phyloP scores from a whole-genome alignment of 164 flowering plant genomes.

The Pachysandra terminalis region DNA sequence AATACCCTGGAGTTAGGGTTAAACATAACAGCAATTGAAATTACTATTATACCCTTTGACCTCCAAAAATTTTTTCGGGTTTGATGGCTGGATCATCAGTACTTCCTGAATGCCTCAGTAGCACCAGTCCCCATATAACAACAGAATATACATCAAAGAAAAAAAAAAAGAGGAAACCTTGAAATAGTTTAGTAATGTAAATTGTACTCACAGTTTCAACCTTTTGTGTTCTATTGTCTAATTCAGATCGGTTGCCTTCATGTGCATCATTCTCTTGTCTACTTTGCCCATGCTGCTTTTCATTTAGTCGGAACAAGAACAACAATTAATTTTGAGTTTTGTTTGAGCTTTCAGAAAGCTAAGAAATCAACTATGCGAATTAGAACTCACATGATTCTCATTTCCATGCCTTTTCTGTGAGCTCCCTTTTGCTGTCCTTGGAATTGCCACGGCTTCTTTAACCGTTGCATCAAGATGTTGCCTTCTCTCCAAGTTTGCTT shows the following conservation, averaged over 20 bases:
- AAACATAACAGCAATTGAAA: no score
- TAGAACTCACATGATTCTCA: constrained; percentile 28
- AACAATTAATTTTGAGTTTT: neutral
- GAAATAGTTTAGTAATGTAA: no score
- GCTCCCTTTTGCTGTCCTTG: constrained; percentile 15
- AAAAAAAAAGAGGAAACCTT: no score
- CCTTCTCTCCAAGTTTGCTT: constrained; percentile 69
- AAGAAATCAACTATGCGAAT: no score
- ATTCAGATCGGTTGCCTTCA: constrained; percentile 20
- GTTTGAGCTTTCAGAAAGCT: neutral
- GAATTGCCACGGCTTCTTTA: constrained; percentile 23
- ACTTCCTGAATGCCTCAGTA: no score
- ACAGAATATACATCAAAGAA: no score
- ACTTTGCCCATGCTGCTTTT: constrained; percentile 15
- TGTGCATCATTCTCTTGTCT: constrained; percentile 9
- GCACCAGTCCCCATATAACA: no score
- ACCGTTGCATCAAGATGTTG: constrained; percentile 22
- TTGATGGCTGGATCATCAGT: no score
- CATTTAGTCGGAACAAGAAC: constrained; percentile 18
- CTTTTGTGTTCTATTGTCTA: constrained; percentile 14
- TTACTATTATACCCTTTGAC: no score
- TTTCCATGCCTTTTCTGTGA: constrained; percentile 23
- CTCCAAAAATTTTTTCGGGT: no score
- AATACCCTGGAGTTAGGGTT: no score
- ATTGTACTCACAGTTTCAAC: constrained; percentile 11